Percentiles rank a stretch among this genome's conserved stretches.
Evolutionary conservation across 306 rosid genomes (phyloP).

Genomic region (Cicer bijugum): DNA sequence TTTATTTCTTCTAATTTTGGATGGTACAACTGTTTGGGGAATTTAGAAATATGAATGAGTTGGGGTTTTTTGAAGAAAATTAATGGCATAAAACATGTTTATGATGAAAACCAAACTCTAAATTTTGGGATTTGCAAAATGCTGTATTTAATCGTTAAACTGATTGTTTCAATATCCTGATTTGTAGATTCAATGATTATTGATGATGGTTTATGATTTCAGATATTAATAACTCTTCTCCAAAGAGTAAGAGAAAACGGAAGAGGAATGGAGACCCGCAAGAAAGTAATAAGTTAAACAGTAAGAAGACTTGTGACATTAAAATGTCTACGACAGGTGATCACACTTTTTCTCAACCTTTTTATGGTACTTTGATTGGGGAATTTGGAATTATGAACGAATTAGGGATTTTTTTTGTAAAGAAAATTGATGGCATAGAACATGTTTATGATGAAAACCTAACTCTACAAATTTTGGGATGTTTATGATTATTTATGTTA

Average conservation of each 20-base stretch:
- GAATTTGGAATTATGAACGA: not conserved
- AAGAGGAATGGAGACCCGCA: not conserved
- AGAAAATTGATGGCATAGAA: no score
- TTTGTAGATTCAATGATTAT: not conserved
- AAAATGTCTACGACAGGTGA: not conserved
- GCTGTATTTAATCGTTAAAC: not conserved
- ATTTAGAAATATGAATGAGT: no score
- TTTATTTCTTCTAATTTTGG: no score
- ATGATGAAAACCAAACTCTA: not conserved
- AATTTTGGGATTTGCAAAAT: not conserved
- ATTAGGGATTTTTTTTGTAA: not conserved
- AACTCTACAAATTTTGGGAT: not conserved
- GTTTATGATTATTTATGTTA: not conserved
- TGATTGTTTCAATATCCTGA: not conserved
- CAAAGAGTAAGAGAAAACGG: not conserved
- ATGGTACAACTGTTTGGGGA: no score
- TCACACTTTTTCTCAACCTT: not conserved
- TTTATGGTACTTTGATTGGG: not conserved
- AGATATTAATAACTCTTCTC: not conserved
- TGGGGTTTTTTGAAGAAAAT: no score
- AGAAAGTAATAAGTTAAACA: not conserved
- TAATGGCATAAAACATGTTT: no score
- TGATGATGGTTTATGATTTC: not conserved
- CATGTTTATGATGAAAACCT: not conserved
- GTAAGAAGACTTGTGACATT: not conserved